Evolutionary conservation across 1,284 basidiomycete genomes (phyloP).

Genomic region (Wallemia mellicola): DNA sequence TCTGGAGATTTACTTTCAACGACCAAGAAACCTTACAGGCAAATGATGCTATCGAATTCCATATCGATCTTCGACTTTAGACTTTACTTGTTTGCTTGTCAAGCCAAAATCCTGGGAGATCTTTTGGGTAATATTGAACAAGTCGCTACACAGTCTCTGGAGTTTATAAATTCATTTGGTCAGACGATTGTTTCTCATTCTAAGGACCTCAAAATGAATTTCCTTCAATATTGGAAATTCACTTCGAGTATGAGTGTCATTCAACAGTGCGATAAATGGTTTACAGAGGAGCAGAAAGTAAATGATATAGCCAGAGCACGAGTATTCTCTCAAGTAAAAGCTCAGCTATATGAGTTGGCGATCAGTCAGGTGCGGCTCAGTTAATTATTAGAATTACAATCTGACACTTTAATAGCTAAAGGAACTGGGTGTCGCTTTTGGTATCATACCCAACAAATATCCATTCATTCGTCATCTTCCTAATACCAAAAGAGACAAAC

Average conservation of each 20-base stretch:
- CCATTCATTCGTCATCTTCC: background rate
- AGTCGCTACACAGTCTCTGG: constrained; percentile 30
- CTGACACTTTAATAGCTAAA: background rate
- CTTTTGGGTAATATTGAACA: constrained; percentile 34
- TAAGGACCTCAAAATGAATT: constrained; percentile 38
- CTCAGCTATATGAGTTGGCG: constrained; percentile 51
- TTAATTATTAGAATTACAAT: background rate
- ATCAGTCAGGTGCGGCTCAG: constrained; percentile 31
- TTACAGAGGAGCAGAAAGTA: constrained; percentile 13
- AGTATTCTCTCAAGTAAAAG: constrained; percentile 25
- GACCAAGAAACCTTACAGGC: constrained; percentile 54
- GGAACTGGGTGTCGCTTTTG: background rate
- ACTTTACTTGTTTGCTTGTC: constrained; percentile 63
- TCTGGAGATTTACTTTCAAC: constrained; percentile 48
- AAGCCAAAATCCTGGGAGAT: constrained; percentile 41
- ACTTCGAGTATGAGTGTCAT: constrained; percentile 64
- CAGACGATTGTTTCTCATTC: no score
- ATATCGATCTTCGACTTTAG: constrained; percentile 87
- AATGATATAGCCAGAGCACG: constrained; percentile 19
- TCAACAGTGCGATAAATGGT: constrained; percentile 54
- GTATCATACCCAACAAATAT: constrained; percentile 1
- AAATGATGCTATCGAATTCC: constrained; percentile 59
- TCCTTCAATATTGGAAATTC: constrained; percentile 81
- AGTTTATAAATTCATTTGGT: constrained; percentile 55
- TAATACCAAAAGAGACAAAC: background rate